Evolutionary conservation across 345 rosid genomes (phyloP).

Genomic region (Arabidopsis arenosa): DNA sequence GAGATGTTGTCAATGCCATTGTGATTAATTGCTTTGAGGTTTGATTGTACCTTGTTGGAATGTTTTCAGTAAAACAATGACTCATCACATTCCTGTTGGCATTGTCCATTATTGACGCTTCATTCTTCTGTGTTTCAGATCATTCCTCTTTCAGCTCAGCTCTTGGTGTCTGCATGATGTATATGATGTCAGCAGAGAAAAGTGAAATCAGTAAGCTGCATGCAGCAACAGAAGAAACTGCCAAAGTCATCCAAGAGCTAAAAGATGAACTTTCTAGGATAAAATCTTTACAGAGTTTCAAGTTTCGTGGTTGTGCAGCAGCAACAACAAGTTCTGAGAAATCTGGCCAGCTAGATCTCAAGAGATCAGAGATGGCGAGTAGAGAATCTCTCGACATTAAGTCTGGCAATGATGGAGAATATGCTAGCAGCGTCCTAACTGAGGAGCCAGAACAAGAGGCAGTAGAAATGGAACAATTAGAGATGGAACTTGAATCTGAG

Average conservation of each 20-base stretch:
- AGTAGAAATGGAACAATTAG: slow-evolving; percentile 72
- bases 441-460: slow-evolving; percentile 71
- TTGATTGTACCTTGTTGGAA: neutral
- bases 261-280: slow-evolving; percentile 65
- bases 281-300: slow-evolving; percentile 49
- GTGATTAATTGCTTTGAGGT: neutral
- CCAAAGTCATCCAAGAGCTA: slow-evolving; percentile 69
- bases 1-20: neutral
- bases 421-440: slow-evolving; percentile 80
- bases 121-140: slow-evolving; percentile 50
- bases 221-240: slow-evolving; percentile 70
- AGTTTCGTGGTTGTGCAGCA: slow-evolving; percentile 33
- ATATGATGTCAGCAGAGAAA: slow-evolving; percentile 79
- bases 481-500: slow-evolving; percentile 83
- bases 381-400: slow-evolving; percentile 43
- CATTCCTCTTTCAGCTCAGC: slow-evolving; percentile 62
- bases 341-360: slow-evolving; percentile 27
- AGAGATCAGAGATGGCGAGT: slow-evolving; percentile 38
- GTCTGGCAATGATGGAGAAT: slow-evolving; percentile 58
- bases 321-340: slow-evolving; percentile 39
- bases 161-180: slow-evolving; percentile 77
- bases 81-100: neutral
- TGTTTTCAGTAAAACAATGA: neutral
- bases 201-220: slow-evolving; percentile 67
- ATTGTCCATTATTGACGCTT: neutral